Base-by-base conservation (phyloP, 2,329 filamentous ascomycete genomes). In the Chaetomiaceae sp. region DNA sequence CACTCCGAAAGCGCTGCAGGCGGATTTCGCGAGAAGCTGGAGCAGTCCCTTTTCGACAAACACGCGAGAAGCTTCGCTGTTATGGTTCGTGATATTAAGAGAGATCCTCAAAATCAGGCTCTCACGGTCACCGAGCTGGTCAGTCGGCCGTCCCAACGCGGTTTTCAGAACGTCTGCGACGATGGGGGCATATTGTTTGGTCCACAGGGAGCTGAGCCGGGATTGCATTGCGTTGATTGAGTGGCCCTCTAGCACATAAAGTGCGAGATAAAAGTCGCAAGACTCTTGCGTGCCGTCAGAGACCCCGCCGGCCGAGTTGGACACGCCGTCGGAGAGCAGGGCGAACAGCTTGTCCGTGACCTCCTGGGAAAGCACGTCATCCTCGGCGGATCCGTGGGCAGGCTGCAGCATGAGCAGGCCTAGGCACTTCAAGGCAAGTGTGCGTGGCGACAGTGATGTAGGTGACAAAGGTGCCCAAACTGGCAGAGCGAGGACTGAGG, bases 21-120 rank as follows among this genome's bases (percentile, higher is more conserved):
- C 75, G 1, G 73, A 70, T 2, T 66, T 63, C 2, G 74, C 73
- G 13, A 84, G 64, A 51, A 67, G 60, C 34, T 71, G 64, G 50
- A 83, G 72, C 9, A 86, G 69, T 8, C 73, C 72, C 44, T 75
- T 74, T n/a, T 79, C 73, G 25, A 85, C 78, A 60, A 95, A 89
- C 3, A 80, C 72, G 25, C 81, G 77, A 35, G 87, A 89, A 12
- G 88, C 82, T 13, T 74, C 72, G 0, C 78, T 70, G 55, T 87
- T 87, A 59, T 89, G 88, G 70, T 96, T 96, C 8, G 90, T 93
- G 44, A 91, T 77, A 61, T 95, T 95, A 56, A 96, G 78, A 31
- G 88, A 84, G 4, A 96, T 76, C 50, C 87, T 82, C 41, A 92
- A 71, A 23, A 81, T 69, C 16, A 82, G 66, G 27, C 65, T 71